These are phyloP conservation scores for Arxiozyma heterogenica DNA, from an alignment of 1,139 yeast genomes.

Conservation along the genomic window DNA sequence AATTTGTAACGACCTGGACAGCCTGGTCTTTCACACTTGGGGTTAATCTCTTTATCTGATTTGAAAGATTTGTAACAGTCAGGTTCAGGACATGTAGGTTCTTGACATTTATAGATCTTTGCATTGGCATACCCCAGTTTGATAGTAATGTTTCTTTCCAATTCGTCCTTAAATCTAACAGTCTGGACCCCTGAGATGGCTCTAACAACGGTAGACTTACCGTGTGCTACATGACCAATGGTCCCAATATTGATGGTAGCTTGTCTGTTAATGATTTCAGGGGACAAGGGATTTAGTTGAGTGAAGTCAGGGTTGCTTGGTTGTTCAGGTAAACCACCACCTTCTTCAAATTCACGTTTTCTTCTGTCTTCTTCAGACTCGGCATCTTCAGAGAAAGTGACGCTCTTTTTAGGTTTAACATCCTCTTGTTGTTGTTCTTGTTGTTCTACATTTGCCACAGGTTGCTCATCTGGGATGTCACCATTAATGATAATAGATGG, in stretches of 20 bases:
- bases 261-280: slow-evolving; percentile 95
- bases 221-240: slow-evolving; percentile 99
- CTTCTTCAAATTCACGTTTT: slow-evolving; percentile 85
- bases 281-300: slow-evolving; percentile 73
- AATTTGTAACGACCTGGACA: slow-evolving; percentile 80
- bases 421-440: slow-evolving; percentile 30
- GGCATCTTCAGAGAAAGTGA: slow-evolving; percentile 64
- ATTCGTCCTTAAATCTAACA: slow-evolving; percentile 95
- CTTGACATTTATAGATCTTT: slow-evolving; percentile 88
- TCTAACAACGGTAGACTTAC: slow-evolving; percentile 96
- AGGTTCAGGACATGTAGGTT: slow-evolving; percentile 83
- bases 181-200: slow-evolving; percentile 99
- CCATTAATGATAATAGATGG: slow-evolving; percentile 85
- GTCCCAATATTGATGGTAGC: slow-evolving; percentile 99
- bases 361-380: slow-evolving; percentile 62
- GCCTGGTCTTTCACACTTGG: slow-evolving; percentile 81
- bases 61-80: slow-evolving; percentile 91
- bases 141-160: slow-evolving; percentile 97
- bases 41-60: slow-evolving; percentile 88
- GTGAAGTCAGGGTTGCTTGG: slow-evolving; percentile 80
- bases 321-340: slow-evolving; percentile 97
- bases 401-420: slow-evolving; percentile 57
- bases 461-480: slow-evolving; percentile 43
- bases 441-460: slow-evolving; percentile 28
- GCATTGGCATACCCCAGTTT: slow-evolving; percentile 98